These are phyloP conservation scores for Microcyclosporella mali DNA, from an alignment of 2,329 filamentous ascomycete species.

Conservation along the genomic window DNA sequence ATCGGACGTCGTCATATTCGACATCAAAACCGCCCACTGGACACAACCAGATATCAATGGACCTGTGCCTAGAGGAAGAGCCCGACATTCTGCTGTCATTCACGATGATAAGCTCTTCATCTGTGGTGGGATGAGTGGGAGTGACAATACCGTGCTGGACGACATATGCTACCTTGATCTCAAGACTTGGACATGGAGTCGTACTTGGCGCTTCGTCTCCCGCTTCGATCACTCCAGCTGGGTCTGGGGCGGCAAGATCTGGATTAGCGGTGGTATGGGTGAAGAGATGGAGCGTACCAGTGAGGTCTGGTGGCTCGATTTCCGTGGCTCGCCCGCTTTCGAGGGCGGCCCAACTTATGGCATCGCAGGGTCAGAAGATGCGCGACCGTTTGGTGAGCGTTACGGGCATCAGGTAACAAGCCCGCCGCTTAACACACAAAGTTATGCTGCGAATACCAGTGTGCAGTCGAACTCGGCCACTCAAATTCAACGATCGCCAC, in stretches of 20 bases:
- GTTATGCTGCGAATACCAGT: constrained; percentile 68
- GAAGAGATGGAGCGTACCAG: constrained; percentile 96
- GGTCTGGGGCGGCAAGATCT: constrained; percentile 86
- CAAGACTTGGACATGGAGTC: constrained; percentile 96
- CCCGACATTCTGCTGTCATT: constrained; percentile 86
- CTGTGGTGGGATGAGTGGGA: constrained; percentile 88
- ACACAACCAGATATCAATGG: constrained; percentile 84
- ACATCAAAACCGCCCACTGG: constrained; percentile 91
- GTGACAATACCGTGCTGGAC: constrained; percentile 85
- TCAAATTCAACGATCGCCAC: constrained; percentile 41
- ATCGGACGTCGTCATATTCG: constrained; percentile 91
- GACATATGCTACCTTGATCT: constrained; percentile 95
- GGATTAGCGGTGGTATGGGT: constrained; percentile 92
- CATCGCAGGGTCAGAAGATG: constrained; percentile 28
- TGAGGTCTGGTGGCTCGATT: constrained; percentile 94
- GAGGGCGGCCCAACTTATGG: constrained; percentile 31
- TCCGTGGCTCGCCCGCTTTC: constrained; percentile 84
- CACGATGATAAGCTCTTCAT: constrained; percentile 97
- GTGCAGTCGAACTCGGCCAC: constrained; percentile 49
- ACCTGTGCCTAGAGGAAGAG: constrained; percentile 78
- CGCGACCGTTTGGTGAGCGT: constrained; percentile 29
- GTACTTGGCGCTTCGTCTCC: constrained; percentile 89
- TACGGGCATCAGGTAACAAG: constrained; percentile 19
- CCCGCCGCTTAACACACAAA: constrained; percentile 36
- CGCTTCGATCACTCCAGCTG: constrained; percentile 94